Evolutionary conservation across 768 basidiomycete genomes (phyloP).

Genomic region (Tephrocybe sp.): DNA sequence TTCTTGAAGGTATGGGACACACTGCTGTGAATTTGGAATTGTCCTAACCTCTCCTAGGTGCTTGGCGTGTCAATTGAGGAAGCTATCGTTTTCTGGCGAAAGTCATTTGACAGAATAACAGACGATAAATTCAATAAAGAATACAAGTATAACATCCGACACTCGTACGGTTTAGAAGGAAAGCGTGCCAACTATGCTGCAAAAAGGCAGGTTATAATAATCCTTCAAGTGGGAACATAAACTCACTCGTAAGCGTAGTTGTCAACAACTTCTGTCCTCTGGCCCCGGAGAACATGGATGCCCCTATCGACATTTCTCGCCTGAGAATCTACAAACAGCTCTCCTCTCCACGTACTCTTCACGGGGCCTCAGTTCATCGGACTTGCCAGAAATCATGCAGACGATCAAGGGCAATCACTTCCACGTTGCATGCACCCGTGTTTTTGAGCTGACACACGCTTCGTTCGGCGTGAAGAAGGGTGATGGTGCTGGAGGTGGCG

Average conservation of each 20-base stretch:
- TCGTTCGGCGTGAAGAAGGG: constrained; percentile 75
- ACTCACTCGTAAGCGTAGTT: constrained; percentile 46
- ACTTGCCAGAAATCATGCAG: constrained; percentile 80
- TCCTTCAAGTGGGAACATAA: background rate
- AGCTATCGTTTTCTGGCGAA: constrained; percentile 90
- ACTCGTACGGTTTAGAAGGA: constrained; percentile 92
- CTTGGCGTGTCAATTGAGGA: constrained; percentile 93
- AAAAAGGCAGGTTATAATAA: constrained; percentile 56
- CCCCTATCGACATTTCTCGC: constrained; percentile 86
- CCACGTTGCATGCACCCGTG: constrained; percentile 95
- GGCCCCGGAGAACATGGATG: constrained; percentile 76
- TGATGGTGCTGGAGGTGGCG: constrained; percentile 82
- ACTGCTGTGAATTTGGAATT: background rate
- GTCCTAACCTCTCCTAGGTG: constrained; percentile 47
- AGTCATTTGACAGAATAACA: constrained; percentile 73
- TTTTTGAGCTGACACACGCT: constrained; percentile 91
- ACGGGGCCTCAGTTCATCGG: constrained; percentile 60
- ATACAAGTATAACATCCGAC: constrained; percentile 95
- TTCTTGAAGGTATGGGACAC: constrained; percentile 79
- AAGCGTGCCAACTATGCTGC: constrained; percentile 93
- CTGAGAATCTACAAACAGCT: constrained; percentile 77
- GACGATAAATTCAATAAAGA: constrained; percentile 99
- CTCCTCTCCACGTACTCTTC: constrained; percentile 66
- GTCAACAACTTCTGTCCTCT: constrained; percentile 78
- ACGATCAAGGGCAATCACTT: constrained; percentile 79